Evolutionary conservation across 305 asterid genomes (phyloP), one percentile per base, ranked within the genome.

Genomic region (Coffea humblotiana): DNA sequence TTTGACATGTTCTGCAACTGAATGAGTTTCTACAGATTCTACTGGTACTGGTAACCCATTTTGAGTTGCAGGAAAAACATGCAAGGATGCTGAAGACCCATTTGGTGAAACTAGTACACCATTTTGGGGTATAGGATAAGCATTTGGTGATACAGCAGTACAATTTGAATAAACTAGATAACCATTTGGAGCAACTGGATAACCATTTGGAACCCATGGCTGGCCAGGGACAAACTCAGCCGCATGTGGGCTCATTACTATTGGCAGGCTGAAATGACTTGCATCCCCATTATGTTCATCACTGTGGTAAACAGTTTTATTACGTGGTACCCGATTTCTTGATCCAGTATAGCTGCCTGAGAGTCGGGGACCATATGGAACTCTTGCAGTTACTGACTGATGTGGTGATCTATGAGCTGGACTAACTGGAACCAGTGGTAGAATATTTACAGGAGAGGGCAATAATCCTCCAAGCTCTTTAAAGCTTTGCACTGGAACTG

Each of bases 281-380:
- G 85, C 91, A 81, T 92, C 95, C 76, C 90, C 93, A 82, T 81
- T 85, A 77, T 77, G 86, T 77, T 94, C 97, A 49, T 86, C 92
- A 85, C 86, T 84, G 81, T 85, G 88, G 87, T 89, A 91, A 71
- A 82, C 80, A 60, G 94, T 89, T 89, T 92, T 94, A 78, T 84
- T 92, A 73, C 96, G 89, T 18, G 96, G 90, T 80, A 87, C 82
- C 37, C 94, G 93, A 82, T 80, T 90, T 23, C 95, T 93, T 2
- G 97, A 79, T 86, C 98, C 83, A 83, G 87, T 90, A 82, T 86
- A 89, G 72, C 97, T 94, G 73, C 97, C 99, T 4, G 98, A 87
- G 75, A 95, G 88, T 74, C 98, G 94, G 49, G 98, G 97, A 47
- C 98, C 98, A 74, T 94, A 93, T 3, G 97, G 98, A 79, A 94